A percentile compares a stretch with the other conserved stretches of the same genome.
Evolutionary conservation across 306 rosid species (phyloP).

Genomic region (Gastrolobium villosum): DNA sequence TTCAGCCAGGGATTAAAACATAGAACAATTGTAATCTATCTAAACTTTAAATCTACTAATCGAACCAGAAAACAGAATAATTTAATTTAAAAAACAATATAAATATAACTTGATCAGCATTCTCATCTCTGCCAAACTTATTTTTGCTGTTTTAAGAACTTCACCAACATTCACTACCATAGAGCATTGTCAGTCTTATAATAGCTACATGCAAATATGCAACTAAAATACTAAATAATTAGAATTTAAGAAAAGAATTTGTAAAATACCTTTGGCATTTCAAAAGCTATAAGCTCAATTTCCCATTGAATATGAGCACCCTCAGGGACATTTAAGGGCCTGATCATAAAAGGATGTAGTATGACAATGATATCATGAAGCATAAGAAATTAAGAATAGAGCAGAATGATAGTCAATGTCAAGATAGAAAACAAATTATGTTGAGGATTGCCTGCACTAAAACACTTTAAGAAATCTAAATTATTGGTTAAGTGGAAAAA

Average conservation of each 20-base stretch:
- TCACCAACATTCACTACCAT: conserved; percentile 3
- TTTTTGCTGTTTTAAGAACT: neutral
- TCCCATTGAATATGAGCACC: conserved; percentile 95
- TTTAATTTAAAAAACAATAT: neutral
- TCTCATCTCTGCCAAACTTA: conserved; percentile 29
- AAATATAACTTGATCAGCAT: conserved; percentile 28
- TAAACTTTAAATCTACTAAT: conserved; percentile 20
- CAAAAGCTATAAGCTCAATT: conserved; percentile 95
- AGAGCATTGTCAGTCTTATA: conserved; percentile 2
- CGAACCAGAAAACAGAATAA: neutral
- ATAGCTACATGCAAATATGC: neutral
- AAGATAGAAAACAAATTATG: conserved; percentile 25
- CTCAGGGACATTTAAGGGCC: conserved; percentile 89
- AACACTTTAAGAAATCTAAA: conserved; percentile 34
- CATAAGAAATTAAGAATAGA: conserved; percentile 10
- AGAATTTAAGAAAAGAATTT: conserved; percentile 36
- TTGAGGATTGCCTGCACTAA: conserved; percentile 10
- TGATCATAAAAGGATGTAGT: conserved; percentile 47
- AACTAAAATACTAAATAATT: conserved; percentile 9
- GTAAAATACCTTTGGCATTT: conserved; percentile 81
- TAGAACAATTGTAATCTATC: conserved; percentile 27
- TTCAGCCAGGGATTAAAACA: conserved; percentile 25
- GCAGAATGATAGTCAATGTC: conserved; percentile 30
- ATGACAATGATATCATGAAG: conserved; percentile 40
- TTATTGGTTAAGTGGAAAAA: conserved; percentile 19